phyloP scores from a whole-genome alignment of 306 rosid genomes.

The Cotoneaster glaucophyllus region DNA sequence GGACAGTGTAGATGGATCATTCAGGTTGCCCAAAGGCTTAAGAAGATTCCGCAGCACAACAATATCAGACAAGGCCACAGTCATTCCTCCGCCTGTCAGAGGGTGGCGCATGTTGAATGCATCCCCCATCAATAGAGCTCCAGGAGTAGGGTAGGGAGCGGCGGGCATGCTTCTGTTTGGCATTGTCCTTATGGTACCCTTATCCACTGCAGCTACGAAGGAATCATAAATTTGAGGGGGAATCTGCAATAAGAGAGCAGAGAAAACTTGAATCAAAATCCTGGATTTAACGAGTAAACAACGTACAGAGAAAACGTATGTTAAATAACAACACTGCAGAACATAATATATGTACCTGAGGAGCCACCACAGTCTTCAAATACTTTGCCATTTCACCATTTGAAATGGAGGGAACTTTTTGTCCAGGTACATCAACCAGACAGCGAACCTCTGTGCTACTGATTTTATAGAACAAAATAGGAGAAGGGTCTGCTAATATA shows the following conservation, averaged over 20 bases:
- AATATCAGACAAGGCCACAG: constrained; percentile 84
- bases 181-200: constrained; percentile 85
- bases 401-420: constrained; percentile 86
- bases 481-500: constrained; percentile 86
- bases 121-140: constrained; percentile 93
- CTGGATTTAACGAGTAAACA: background rate
- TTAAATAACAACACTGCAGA: background rate
- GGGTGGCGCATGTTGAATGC: constrained; percentile 99
- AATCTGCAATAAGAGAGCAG: constrained; percentile 39
- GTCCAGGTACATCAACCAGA: constrained; percentile 94
- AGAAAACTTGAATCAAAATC: background rate
- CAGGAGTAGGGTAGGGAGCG: constrained; percentile 82
- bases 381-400: constrained; percentile 87
- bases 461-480: constrained; percentile 84
- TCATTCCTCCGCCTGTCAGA: constrained; percentile 94
- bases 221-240: constrained; percentile 66
- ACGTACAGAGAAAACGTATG: background rate
- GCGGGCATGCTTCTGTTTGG: constrained; percentile 99
- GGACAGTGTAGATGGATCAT: constrained; percentile 71
- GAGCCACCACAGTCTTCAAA: constrained; percentile 77
- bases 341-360: constrained; percentile 51
- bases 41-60: constrained; percentile 88
- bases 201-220: constrained; percentile 74
- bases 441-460: constrained; percentile 91
- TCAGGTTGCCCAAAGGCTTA: constrained; percentile 59